Evolutionary conservation across 2,329 filamentous ascomycete species (phyloP), one percentile per base, ranked within the genome.

Genomic region (Cordyceps fumosorosea): DNA sequence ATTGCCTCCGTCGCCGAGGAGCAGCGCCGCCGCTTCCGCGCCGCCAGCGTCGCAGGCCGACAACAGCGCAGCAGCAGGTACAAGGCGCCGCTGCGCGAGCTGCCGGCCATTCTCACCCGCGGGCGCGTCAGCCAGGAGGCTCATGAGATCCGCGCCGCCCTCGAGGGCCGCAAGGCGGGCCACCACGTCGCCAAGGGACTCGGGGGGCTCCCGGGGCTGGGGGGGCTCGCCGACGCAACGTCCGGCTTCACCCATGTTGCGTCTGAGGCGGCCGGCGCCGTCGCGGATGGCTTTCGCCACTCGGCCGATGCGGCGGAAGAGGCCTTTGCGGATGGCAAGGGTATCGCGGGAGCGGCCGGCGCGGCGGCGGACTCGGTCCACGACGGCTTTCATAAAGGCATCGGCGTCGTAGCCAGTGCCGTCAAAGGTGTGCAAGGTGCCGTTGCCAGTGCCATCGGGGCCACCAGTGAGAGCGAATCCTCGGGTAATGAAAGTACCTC

Each of bases 31-130:
- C 60, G 60, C 24, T 62, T 62, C 20, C 52, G 60, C 32, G 53
- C 53, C 47, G 53, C 60, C 53, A 51, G 45, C 24, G 60, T 56
- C 24, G 53, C 45, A 5, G 45, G 60, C n/a, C 44, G 60, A 62
- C 53, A 45, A 34, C 34, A 37, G 34, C 34, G 34, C 34, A 37
- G 10, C 34, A 37, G 34, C 34, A 44, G 24, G 32, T 18, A 44
- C 20, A 47, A 44, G n/a, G 26, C 22, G 8, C 51, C 51, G 18
- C 53, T 47, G 2, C 37, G 50, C 10, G 10, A 54, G n/a, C 16
- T 22, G n/a, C 37, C 14, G 3, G 53, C 56, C 22, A 29, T 26
- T 5, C 29, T 50, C 29, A 37, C 34, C 11, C 56, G 37, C 48
- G 29, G 37, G 24, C 47, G 29, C 10, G 11, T 59, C 47, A 59